A percentile compares a stretch with the other conserved stretches of the same genome.
phyloP scores from a whole-genome alignment of 75 land plant genomes.

The Pinus taeda region DNA sequence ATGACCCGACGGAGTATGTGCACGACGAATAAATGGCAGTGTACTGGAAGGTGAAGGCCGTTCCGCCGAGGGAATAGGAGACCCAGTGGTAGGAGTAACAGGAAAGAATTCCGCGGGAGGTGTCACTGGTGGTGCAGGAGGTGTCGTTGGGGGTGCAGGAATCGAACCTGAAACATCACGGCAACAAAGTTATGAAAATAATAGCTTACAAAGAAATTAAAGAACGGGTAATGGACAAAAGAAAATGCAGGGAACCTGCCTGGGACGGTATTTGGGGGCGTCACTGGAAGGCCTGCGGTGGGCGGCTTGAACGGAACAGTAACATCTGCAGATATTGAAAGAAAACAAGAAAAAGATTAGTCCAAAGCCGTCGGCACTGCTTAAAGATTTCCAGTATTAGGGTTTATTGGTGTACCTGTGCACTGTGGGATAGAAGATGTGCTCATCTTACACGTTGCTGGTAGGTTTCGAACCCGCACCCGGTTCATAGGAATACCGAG shows the following conservation, averaged over 20 bases:
- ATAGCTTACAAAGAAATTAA: too few relatives aligned
- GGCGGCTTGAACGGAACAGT: too few relatives aligned
- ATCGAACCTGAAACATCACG: not conserved
- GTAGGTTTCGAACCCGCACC: slow-evolving; percentile 3
- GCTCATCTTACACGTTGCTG: slow-evolving; percentile 6
- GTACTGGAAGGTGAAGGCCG: too few relatives aligned
- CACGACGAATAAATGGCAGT: too few relatives aligned
- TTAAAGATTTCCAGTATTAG: not conserved
- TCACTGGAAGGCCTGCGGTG: too few relatives aligned
- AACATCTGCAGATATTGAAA: not conserved
- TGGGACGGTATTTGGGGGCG: too few relatives aligned
- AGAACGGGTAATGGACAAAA: too few relatives aligned
- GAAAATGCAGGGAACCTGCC: too few relatives aligned
- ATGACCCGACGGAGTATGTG: too few relatives aligned
- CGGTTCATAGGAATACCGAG: slow-evolving; percentile 1
- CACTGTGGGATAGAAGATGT: slow-evolving; percentile 7
- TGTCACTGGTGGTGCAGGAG: not conserved
- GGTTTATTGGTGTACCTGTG: not conserved
- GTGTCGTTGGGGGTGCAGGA: too few relatives aligned
- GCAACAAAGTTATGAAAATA: not conserved
- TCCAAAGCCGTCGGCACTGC: too few relatives aligned
- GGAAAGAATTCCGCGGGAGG: not conserved
- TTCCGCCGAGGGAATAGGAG: not conserved
- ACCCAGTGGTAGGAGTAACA: not conserved
- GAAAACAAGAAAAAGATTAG: not conserved